phyloP scores from a whole-genome alignment of 495 filamentous ascomycete species.

The Rostrohypoxylon terebratum region DNA sequence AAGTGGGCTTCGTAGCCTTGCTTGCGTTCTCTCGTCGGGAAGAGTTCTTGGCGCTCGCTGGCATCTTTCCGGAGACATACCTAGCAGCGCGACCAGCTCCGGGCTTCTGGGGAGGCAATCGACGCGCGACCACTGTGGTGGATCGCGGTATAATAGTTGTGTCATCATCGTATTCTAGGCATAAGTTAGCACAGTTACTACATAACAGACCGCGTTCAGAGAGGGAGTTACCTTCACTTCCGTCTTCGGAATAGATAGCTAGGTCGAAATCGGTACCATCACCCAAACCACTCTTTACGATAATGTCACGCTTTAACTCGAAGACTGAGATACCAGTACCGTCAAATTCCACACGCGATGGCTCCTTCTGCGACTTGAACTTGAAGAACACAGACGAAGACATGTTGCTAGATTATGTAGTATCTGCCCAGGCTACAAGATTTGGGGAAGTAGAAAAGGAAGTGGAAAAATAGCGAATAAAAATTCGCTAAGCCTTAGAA shows the following conservation, averaged over 20 bases:
- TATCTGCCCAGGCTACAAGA: slow-evolving; percentile 34
- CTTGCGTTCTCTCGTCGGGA: slow-evolving; percentile 71
- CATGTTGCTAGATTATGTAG: slow-evolving; percentile 69
- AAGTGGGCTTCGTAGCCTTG: slow-evolving; percentile 68
- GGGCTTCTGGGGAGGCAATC: slow-evolving; percentile 81
- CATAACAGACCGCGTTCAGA: background rate
- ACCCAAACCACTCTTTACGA: slow-evolving; percentile 88
- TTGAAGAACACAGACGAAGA: slow-evolving; percentile 99
- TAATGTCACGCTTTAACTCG: slow-evolving; percentile 98
- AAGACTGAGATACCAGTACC: slow-evolving; percentile 98
- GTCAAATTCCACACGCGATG: slow-evolving; percentile 93
- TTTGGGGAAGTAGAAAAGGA: background rate
- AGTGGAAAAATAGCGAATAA: slow-evolving; percentile 12
- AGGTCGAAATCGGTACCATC: slow-evolving; percentile 98
- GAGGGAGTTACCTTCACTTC: slow-evolving; percentile 81
- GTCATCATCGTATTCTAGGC: slow-evolving; percentile 92
- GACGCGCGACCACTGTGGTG: slow-evolving; percentile 89
- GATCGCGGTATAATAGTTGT: slow-evolving; percentile 94
- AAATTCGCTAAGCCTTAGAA: slow-evolving; percentile 8
- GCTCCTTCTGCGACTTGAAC: slow-evolving; percentile 99
- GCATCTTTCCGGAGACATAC: slow-evolving; percentile 98
- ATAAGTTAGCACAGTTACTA: slow-evolving; percentile 42
- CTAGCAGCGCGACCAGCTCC: slow-evolving; percentile 90
- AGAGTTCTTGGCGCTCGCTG: slow-evolving; percentile 83
- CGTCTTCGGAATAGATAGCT: slow-evolving; percentile 89